phyloP scores from a whole-genome alignment of 2,329 filamentous ascomycete species.

The Aspergillus hortae region DNA sequence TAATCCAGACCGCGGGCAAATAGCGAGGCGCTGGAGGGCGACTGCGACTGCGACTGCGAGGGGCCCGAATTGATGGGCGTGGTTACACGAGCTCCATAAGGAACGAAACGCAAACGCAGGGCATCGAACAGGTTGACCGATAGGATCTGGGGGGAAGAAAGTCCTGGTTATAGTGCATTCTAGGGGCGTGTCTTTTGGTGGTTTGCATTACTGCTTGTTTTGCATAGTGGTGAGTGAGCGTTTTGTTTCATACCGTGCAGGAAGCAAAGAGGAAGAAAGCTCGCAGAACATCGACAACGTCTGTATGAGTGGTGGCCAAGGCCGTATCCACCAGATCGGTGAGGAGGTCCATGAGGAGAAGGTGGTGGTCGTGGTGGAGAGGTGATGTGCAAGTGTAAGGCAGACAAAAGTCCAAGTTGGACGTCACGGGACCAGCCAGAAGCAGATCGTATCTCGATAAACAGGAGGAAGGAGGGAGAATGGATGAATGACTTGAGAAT shows the following conservation, averaged over 20 bases:
- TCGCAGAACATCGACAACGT: conserved; percentile 33
- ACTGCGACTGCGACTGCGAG: conserved; percentile 3
- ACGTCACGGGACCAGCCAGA: background rate
- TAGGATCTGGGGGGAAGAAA: conserved; percentile 38
- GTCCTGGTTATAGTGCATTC: conserved; percentile 18
- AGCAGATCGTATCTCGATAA: background rate
- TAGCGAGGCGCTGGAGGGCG: conserved; percentile 10
- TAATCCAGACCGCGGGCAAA: conserved; percentile 43
- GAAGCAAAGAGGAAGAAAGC: conserved; percentile 36
- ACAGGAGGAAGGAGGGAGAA: background rate
- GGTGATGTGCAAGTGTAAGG: background rate
- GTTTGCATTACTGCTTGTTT: conserved; percentile 1
- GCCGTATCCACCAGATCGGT: conserved; percentile 10
- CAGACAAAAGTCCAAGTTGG: too few species aligned
- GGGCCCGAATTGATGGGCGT: conserved; percentile 15
- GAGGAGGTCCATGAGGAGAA: conserved; percentile 3
- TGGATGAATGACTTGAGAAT: background rate
- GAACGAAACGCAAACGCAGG: conserved; percentile 54
- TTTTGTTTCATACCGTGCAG: conserved; percentile 31
- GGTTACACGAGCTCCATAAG: conserved; percentile 56
- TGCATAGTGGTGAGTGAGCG: conserved; percentile 3
- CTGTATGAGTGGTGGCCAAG: conserved; percentile 22
- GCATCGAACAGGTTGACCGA: conserved; percentile 49
- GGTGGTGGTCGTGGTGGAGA: background rate
- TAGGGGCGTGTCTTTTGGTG: conserved; percentile 5